Evolutionary conservation across 768 basidiomycete genomes (phyloP), one percentile per base, ranked within the genome.

Genomic region (Neoboletus subvelutipes): DNA sequence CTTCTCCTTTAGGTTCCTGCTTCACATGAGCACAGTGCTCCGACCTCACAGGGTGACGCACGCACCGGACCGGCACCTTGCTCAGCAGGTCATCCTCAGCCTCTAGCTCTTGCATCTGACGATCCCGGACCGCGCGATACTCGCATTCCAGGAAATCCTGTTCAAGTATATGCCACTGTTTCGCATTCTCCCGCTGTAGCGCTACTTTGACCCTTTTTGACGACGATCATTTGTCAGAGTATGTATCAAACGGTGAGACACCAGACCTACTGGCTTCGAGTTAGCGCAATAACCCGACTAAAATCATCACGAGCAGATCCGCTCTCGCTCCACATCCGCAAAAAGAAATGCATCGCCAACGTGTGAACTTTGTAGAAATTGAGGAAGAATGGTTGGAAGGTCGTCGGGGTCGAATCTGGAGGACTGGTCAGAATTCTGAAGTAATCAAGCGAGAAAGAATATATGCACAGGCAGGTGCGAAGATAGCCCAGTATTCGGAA

Each of bases 271-370:
- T 95, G 94, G 80, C 90, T 92, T 51, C 84, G 83, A 36, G 88
- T 86, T 20, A 95, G 76, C 7, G 85, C 87, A 34, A 83, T 81
- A 11, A 96, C 85, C 11, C 94, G 85, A 36, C 80, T 77, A 61
- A 94, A 92, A 72, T 96, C 94, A 20, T 78, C 85, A 13, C 71
- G 66, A 4, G 87, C 84, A 1, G 94, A 89, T 13, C 87, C 86
- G 64, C 89, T 90, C 69, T 96, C 94, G 63, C 80, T 83, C 92
- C 92, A 96, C 85, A 96, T 93, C 34, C 91, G 83, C n/a, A 92
- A 75, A 73, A 95, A 95, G 76, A 95, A 94, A 45, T 83, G 83
- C 4, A 87, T 84, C 6, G 89, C 88, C n/a, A 94, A 75, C 11
- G 80, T 76, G 71, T 97, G 94, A 5, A 93, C 86, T 60, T 81